Conservation (phyloP, 768 basidiomycete species). For the Ramaria sp. region DNA sequence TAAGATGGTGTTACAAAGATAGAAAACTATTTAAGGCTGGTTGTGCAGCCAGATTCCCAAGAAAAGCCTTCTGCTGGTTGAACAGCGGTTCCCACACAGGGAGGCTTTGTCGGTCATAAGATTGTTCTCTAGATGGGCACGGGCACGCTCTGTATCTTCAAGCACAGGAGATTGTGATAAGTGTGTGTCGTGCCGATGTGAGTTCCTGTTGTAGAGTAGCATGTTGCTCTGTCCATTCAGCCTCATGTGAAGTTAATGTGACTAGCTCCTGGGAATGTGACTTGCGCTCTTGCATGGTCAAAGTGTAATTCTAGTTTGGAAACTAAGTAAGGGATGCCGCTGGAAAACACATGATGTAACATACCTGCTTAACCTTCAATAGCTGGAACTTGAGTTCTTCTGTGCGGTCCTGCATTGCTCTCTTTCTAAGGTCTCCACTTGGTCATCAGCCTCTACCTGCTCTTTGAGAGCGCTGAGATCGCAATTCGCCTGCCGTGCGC, state of each 20-base stretch:
- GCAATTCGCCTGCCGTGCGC: too few relatives aligned
- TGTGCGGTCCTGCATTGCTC: constrained; percentile 53
- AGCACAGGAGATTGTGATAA: constrained; percentile 37
- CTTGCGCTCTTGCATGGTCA: neutral
- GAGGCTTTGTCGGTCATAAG: constrained; percentile 34
- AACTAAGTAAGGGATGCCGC: neutral
- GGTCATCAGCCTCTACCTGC: too few relatives aligned
- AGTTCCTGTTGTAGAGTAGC: constrained; percentile 30
- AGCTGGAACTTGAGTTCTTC: constrained; percentile 79
- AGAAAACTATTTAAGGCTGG: too few relatives aligned
- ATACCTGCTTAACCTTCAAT: constrained; percentile 67
- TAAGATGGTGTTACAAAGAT: too few relatives aligned
- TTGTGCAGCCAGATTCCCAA: too few relatives aligned
- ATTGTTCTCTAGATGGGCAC: constrained; percentile 37
- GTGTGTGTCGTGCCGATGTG: constrained; percentile 28
- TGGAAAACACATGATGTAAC: constrained; percentile 11
- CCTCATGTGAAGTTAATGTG: neutral
- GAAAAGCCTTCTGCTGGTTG: too few relatives aligned
- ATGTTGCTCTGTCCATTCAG: neutral
- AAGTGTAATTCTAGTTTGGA: neutral
- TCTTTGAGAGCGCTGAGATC: too few relatives aligned
- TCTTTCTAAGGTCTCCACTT: too few relatives aligned
- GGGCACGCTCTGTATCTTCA: constrained; percentile 38
- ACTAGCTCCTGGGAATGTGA: neutral
- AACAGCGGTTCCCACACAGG: too few relatives aligned